Evolutionary conservation across 441 rosid genomes (phyloP).

Genomic region (Erodium moschatum): DNA sequence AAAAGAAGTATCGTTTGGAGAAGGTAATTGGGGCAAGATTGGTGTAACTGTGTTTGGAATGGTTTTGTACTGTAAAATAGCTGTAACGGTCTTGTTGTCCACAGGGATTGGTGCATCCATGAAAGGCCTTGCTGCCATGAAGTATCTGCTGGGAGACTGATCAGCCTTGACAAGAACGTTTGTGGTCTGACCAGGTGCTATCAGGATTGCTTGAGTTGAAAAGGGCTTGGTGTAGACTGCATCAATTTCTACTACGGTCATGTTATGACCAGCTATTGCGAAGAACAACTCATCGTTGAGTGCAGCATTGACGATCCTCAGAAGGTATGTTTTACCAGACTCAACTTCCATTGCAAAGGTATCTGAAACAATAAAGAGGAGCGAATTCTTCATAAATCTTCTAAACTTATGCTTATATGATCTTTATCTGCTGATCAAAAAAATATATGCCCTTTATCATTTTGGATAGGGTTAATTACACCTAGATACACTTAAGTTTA

Average conservation of each 20-base stretch:
- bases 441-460: background rate
- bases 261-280: constrained; percentile 41
- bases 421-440: background rate
- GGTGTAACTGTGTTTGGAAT: constrained; percentile 35
- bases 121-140: constrained; percentile 51
- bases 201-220: constrained; percentile 31
- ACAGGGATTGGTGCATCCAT: constrained; percentile 34
- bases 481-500: background rate
- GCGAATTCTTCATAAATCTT: background rate
- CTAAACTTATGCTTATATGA: background rate
- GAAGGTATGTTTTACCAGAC: constrained; percentile 46
- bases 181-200: constrained; percentile 60
- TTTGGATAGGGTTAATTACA: background rate
- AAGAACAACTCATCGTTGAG: constrained; percentile 66
- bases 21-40: constrained; percentile 31
- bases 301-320: constrained; percentile 61
- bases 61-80: constrained; percentile 42
- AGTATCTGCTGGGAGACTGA: constrained; percentile 35
- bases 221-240: constrained; percentile 54
- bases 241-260: constrained; percentile 58
- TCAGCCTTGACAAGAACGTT: constrained; percentile 45
- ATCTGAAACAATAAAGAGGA: constrained; percentile 23
- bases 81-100: constrained; percentile 33
- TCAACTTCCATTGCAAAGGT: constrained; percentile 49
- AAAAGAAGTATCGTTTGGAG: constrained; percentile 36